Conservation (phyloP, 352 stramenopile species). For the Phytopythium cucurbitacearum region DNA sequence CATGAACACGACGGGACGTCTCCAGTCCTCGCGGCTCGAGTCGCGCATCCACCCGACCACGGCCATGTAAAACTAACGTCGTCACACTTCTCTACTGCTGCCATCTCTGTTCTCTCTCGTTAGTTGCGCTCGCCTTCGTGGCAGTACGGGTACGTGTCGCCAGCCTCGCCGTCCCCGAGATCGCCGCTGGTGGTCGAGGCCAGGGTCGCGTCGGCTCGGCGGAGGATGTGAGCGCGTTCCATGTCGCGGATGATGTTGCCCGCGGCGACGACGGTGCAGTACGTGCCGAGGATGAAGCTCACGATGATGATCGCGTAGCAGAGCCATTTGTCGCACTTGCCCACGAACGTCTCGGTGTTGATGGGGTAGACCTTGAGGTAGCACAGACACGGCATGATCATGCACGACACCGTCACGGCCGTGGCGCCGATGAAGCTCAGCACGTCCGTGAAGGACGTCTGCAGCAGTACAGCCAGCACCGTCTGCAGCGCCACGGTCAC, state of each 20-base stretch:
- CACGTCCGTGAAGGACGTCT: slow-evolving; percentile 68
- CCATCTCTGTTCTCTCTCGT: slow-evolving; percentile 5
- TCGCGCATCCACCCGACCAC: background rate
- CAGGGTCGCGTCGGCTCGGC: slow-evolving; percentile 18
- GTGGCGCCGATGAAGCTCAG: slow-evolving; percentile 64
- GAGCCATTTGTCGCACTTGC: slow-evolving; percentile 40
- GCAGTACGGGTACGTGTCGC: slow-evolving; percentile 56
- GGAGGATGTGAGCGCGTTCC: slow-evolving; percentile 46
- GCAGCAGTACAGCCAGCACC: slow-evolving; percentile 58
- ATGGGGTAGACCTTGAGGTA: slow-evolving; percentile 69
- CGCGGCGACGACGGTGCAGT: slow-evolving; percentile 44
- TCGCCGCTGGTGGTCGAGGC: slow-evolving; percentile 3
- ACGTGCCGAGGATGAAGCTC: slow-evolving; percentile 46
- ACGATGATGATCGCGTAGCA: slow-evolving; percentile 51
- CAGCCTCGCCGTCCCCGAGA: background rate
- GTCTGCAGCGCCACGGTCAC: slow-evolving; percentile 38
- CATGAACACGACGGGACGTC: background rate
- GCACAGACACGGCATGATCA: slow-evolving; percentile 77
- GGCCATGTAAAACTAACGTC: background rate
- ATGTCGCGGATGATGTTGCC: slow-evolving; percentile 51
- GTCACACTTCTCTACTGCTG: background rate
- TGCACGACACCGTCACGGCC: slow-evolving; percentile 59
- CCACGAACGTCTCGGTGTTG: slow-evolving; percentile 33
- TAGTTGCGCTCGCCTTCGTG: slow-evolving; percentile 59
- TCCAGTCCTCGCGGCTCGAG: background rate